phyloP scores from a whole-genome alignment of 805 yeast genomes.

The Candida easanensis region DNA sequence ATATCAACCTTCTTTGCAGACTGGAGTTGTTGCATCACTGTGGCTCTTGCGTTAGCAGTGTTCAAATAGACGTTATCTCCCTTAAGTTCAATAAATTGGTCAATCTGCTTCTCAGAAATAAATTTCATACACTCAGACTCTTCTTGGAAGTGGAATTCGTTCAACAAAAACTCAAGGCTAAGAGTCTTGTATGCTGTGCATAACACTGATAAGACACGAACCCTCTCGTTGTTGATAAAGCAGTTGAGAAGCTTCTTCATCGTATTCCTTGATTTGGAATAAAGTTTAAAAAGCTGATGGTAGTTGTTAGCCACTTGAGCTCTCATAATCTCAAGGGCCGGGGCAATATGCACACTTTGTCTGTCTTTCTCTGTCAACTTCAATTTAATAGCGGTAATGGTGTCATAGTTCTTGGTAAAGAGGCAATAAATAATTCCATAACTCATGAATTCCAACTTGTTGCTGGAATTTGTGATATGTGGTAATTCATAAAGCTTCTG shows the following conservation, averaged over 20 bases:
- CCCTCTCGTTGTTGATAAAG: constrained; percentile 55
- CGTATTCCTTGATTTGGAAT: constrained; percentile 37
- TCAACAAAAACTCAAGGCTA: constrained; percentile 34
- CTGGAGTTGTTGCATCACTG: constrained; percentile 36
- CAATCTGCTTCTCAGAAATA: constrained; percentile 39
- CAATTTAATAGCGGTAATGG: constrained; percentile 34
- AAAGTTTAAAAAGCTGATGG: constrained; percentile 47
- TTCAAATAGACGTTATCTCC: constrained; percentile 34
- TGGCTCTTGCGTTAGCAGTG: constrained; percentile 33
- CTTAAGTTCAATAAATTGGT: constrained; percentile 30
- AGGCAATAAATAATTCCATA: constrained; percentile 74
- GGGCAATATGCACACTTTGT: constrained; percentile 13
- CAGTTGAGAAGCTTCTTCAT: constrained; percentile 47
- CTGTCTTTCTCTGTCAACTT: constrained; percentile 38
- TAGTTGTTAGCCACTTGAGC: constrained; percentile 44
- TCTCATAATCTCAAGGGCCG: constrained; percentile 31
- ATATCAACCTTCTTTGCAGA: constrained; percentile 68
- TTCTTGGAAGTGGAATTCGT: constrained; percentile 40
- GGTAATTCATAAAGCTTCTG: constrained; percentile 54
- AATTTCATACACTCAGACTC: constrained; percentile 41
- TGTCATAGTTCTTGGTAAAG: constrained; percentile 59
- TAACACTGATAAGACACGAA: constrained; percentile 53
- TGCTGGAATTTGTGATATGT: constrained; percentile 34
- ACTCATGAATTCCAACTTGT: constrained; percentile 61
- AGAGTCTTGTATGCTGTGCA: constrained; percentile 55